Base-by-base conservation (phyloP, 768 basidiomycete species). In the Kwoniella botswanensis region DNA sequence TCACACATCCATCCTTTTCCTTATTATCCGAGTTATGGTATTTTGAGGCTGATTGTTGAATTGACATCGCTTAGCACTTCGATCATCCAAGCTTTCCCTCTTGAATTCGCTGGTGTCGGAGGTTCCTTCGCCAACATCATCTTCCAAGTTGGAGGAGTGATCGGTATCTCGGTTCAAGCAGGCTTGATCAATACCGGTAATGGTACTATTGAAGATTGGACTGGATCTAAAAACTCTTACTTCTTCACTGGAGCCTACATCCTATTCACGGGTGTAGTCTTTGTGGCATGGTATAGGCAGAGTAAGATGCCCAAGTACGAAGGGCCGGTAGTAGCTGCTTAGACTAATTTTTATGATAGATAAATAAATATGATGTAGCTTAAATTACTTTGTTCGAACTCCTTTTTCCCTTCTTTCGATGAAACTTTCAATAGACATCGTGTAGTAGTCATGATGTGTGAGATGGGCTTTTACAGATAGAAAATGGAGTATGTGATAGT, bases 51-150 rank as follows among this genome's bases (percentile, higher is more conserved):
- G 26, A 56, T 22, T 56, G 12, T 56, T 56, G 13, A 12, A 7
- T 56, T 22, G 7, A 18, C 29, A 9, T 59, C 52, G 2, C 46
- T 50, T 10, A 50, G 46, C 71, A 72, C 71, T n/a, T 59, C 54
- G 18, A 72, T 71, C 68, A 74, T 76, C 53, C 70, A 74, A 55
- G 61, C 68, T 22, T 75, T 78, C 73, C 77, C 79, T 15, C 59
- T 76, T 52, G 77, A 75, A 58, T 75, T 67, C 42, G 75, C 76
- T 1, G 79, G 79, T 64, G 68, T 82, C 42, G 78, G 78, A 7
- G 79, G 79, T 18, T 74, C 75, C 1, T 76, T 82, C 62, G 75
- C 78, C 61, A 74, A 82, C 46, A 71, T 80, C 71, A 74, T 79
- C 68, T 79, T 79, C 74, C 80, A 82, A 61, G 68, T 79, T 55